Conservation (phyloP, 805 yeast genomes). For the Brettanomyces anomalus region DNA sequence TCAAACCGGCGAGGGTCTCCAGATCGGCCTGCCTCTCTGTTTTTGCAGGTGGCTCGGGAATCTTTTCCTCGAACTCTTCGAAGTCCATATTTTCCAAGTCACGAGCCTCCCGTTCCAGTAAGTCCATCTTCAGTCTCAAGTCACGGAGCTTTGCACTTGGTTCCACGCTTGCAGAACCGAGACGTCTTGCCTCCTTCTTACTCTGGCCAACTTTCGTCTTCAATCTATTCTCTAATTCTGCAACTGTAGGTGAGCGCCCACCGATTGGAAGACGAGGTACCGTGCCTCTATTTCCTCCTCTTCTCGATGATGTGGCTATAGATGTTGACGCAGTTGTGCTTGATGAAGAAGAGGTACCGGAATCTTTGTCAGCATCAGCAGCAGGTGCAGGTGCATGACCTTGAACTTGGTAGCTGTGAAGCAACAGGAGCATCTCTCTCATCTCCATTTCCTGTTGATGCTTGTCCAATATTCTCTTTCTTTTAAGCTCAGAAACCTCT, state of each 20-base stretch:
- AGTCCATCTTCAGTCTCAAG: conserved; percentile 77
- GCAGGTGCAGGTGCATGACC: too few species aligned
- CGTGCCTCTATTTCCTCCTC: too few species aligned
- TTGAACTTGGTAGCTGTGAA: conserved; percentile 32
- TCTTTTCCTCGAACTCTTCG: conserved; percentile 32
- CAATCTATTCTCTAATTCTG: conserved; percentile 30
- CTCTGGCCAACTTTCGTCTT: conserved; percentile 38
- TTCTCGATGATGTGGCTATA: too few species aligned
- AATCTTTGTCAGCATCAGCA: too few species aligned
- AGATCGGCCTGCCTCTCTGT: conserved; percentile 38
- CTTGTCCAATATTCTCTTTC: conserved; percentile 51
- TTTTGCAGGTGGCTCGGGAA: conserved; percentile 6
- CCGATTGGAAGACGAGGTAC: too few species aligned
- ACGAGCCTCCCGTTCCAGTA: conserved; percentile 72
- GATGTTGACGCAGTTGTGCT: too few species aligned
- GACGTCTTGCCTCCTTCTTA: conserved; percentile 30
- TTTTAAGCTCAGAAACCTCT: conserved; percentile 56
- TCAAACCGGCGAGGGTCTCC: conserved; percentile 43
- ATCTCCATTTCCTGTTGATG: conserved; percentile 71
- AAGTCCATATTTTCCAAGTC: conserved; percentile 82
- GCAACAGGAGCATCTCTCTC: conserved; percentile 59
- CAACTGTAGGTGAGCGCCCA: conserved; percentile 12
- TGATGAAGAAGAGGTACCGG: too few species aligned
- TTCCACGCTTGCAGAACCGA: conserved; percentile 41
- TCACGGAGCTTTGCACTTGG: conserved; percentile 70